Base-by-base conservation (phyloP, 331 rosid species). In the Ulmus americana region DNA sequence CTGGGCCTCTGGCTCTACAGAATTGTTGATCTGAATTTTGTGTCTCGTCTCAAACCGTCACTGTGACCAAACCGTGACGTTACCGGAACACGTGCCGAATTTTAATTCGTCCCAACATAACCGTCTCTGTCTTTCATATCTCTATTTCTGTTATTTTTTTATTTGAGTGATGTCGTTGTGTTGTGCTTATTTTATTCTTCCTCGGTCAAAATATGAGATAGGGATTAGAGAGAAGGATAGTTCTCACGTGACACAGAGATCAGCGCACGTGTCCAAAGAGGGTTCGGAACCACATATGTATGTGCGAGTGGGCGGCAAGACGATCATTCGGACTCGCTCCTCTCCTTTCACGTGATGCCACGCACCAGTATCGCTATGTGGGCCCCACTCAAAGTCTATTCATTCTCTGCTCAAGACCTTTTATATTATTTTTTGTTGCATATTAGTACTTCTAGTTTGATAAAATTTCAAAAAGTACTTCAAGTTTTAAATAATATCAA, bases 271-370 rank as follows among this genome's bases (percentile, higher is more conserved):
- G 77, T 20, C 35, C 35, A 28, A 43, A 4, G 52, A 45, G 35
- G 35, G 35, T 28, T 7, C 56, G 57, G 48, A 69, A 65, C 3
- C 8, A 53, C 69, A n/a, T n/a, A n/a, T n/a, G n/a, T 73, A 55
- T 65, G 40, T 56, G 63, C 45, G 35, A 28, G 67, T 58, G 64
- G 49, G 65, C 28, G 45, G 43, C 45, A 69, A 74, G 51, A 49
- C 59, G 70, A 56, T 60, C 74, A 72, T 72, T 70, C 61, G 72
- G 75, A 64, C 61, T 42, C 64, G 64, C 39, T 11, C 45, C 65
- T 40, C 62, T 38, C 47, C 69, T 51, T 79, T 77, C 83, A 79
- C 83, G 85, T 82, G 85, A 75, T 47, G 77, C 48, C 78, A 63
- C 76, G 44, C 68, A 61, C 69, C 44, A 50, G 55, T 67, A 60